phyloP scores from a whole-genome alignment of 306 rosid species.

The Gastrolobium bilobum region DNA sequence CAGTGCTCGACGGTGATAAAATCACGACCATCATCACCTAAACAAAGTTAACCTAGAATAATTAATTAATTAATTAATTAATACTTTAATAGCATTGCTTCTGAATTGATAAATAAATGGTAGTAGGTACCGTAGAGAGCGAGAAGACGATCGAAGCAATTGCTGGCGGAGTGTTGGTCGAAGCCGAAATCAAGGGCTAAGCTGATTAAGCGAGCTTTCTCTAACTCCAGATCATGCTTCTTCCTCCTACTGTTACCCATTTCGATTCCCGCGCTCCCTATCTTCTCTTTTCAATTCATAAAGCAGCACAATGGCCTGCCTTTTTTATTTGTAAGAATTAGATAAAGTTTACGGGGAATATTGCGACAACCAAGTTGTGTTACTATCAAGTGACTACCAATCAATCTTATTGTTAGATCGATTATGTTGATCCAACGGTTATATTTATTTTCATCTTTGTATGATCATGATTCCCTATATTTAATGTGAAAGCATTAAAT shows the following conservation, averaged over 20 bases:
- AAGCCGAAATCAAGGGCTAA: constrained; percentile 86
- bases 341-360: too few species aligned
- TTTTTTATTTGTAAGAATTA: too few species aligned
- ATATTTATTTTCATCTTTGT: too few species aligned
- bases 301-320: too few species aligned
- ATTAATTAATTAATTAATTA: too few species aligned
- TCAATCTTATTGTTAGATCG: too few species aligned
- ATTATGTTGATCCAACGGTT: too few species aligned
- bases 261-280: constrained; percentile 56
- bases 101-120: background rate
- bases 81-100: background rate
- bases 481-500: too few species aligned
- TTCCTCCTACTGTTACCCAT: constrained; percentile 46
- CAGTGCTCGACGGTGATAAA: constrained; percentile 90
- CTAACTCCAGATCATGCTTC: constrained; percentile 60
- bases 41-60: background rate
- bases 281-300: constrained; percentile 25
- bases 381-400: too few species aligned
- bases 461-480: too few species aligned
- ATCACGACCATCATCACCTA: constrained; percentile 87
- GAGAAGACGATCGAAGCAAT: constrained; percentile 77
- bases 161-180: constrained; percentile 71
- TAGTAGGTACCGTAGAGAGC: constrained; percentile 70
- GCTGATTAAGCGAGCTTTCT: constrained; percentile 81
- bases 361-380: too few species aligned